Conservation (phyloP, 2,329 filamentous ascomycete species). For the Zasmidium cellare region DNA sequence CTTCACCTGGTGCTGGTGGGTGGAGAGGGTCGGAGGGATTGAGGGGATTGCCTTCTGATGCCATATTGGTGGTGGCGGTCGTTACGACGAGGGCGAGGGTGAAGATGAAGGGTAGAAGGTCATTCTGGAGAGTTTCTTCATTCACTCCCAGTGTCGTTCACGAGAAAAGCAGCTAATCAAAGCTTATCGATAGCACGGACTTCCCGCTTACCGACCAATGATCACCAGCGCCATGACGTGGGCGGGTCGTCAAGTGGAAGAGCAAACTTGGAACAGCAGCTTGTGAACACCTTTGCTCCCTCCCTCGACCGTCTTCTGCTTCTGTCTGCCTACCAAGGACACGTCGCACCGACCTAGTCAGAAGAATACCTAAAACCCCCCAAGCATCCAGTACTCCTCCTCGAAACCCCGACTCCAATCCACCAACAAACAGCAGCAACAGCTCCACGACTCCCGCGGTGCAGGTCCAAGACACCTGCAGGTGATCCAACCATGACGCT, state of each 20-base stretch:
- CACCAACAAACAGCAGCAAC: constrained; percentile 6
- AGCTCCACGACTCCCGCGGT: not conserved
- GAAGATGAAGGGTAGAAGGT: not conserved
- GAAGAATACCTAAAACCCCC: not conserved
- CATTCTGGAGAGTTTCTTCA: not conserved
- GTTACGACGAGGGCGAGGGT: not conserved
- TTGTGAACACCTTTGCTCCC: not conserved
- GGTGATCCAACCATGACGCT: constrained; percentile 60
- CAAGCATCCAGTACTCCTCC: not conserved
- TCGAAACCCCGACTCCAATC: not conserved
- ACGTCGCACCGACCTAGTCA: not conserved
- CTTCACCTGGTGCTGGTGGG: constrained; percentile 18
- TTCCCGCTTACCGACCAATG: not conserved
- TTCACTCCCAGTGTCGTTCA: not conserved
- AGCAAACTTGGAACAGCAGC: not conserved
- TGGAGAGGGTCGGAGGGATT: constrained; percentile 25
- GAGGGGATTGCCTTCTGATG: constrained; percentile 23
- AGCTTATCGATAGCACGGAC: constrained; percentile 4
- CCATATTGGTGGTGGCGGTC: constrained; percentile 7
- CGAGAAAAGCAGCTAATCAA: not conserved
- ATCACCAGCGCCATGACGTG: not conserved
- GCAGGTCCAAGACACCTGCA: constrained; percentile 9
- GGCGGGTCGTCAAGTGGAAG: not conserved
- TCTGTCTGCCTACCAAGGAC: not conserved
- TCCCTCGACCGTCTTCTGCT: not conserved